Conservation (phyloP, 192 early-diverging fungal species). For the Linnemannia hyalina region DNA sequence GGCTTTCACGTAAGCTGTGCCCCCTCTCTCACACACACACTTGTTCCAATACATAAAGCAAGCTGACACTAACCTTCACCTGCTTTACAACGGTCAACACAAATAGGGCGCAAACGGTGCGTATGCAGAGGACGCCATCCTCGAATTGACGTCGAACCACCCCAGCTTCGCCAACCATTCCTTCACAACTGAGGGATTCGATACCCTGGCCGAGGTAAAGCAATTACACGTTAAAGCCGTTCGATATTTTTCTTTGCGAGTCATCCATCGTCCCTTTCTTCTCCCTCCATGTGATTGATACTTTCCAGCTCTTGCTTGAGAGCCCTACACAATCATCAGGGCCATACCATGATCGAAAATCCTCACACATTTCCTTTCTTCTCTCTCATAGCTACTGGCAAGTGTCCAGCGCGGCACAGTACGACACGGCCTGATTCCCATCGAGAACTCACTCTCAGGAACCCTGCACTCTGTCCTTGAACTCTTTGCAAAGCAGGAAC, state of each 20-base stretch:
- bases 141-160: slow-evolving; percentile 48
- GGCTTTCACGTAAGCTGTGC: slow-evolving; percentile 41
- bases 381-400: slow-evolving; percentile 21
- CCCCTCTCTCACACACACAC: neutral
- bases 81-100: neutral
- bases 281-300: neutral
- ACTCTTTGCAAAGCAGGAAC: slow-evolving; percentile 46
- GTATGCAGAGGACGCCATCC: slow-evolving; percentile 56
- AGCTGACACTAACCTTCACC: neutral
- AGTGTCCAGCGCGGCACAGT: slow-evolving; percentile 41
- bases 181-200: slow-evolving; percentile 45
- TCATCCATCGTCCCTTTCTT: neutral
- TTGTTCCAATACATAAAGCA: neutral
- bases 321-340: neutral
- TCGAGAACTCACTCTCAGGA: slow-evolving; percentile 54
- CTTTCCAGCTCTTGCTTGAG: neutral
- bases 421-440: slow-evolving; percentile 44
- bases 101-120: slow-evolving; percentile 47
- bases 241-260: neutral
- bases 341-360: neutral
- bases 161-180: slow-evolving; percentile 41
- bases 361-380: neutral
- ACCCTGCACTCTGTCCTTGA: slow-evolving; percentile 53
- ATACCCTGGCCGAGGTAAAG: slow-evolving; percentile 47
- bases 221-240: neutral